These are phyloP conservation scores for Sclerotinia borealis DNA, from an alignment of 2,329 filamentous ascomycete species.

Conservation along the genomic window DNA sequence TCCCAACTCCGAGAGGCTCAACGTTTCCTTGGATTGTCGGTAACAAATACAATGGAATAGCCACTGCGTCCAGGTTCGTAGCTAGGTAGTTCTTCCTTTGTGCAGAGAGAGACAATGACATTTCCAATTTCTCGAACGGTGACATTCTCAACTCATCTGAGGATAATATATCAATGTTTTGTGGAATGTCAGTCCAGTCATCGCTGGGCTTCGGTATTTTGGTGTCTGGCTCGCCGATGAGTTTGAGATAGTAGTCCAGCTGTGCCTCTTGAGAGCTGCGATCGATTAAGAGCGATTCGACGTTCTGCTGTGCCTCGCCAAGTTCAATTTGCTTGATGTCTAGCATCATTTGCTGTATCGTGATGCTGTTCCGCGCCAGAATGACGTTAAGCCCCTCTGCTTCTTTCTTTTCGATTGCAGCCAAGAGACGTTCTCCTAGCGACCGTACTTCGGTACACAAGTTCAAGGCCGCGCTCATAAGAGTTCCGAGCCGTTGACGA, in stretches of 20 bases:
- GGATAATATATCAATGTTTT: background rate
- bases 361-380: background rate
- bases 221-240: background rate
- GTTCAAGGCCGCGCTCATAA: background rate
- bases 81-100: background rate
- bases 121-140: background rate
- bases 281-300: background rate
- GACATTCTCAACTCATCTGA: constrained; percentile 1
- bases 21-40: background rate
- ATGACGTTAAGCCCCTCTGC: background rate
- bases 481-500: background rate
- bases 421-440: background rate
- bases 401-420: background rate
- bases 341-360: constrained; percentile 3
- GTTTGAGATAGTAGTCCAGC: background rate
- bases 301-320: background rate
- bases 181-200: background rate
- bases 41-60: background rate
- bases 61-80: background rate
- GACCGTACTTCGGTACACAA: background rate
- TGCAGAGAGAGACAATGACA: background rate
- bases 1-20: background rate
- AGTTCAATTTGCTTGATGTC: background rate
- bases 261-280: background rate
- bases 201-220: background rate